These are phyloP conservation scores for Cylindrotheca closterium DNA, from an alignment of 108 stramenopile genomes.

Conservation along the genomic window DNA sequence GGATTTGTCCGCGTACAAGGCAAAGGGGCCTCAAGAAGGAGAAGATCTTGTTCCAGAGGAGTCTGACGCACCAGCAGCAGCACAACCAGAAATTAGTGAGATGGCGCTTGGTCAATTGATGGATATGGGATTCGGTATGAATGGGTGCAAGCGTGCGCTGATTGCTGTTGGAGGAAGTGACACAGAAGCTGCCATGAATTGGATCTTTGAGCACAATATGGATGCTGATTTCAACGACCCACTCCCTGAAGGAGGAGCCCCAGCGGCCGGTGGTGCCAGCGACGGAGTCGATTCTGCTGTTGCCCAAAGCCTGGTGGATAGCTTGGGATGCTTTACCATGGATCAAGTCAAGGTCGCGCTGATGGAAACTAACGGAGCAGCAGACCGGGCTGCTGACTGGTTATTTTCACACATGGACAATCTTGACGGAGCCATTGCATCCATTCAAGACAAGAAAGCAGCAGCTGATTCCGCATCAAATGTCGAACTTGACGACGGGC, in stretches of 20 bases:
- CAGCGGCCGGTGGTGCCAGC: slow-evolving; percentile 31
- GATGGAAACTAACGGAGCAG: slow-evolving; percentile 74
- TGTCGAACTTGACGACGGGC: slow-evolving; percentile 70
- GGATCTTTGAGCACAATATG: slow-evolving; percentile 94
- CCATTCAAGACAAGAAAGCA: slow-evolving; percentile 40
- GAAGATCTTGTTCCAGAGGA: slow-evolving; percentile 88
- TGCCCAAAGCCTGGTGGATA: slow-evolving; percentile 81
- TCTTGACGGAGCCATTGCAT: slow-evolving; percentile 86
- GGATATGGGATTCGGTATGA: slow-evolving; percentile 97
- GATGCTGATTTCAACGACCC: slow-evolving; percentile 98
- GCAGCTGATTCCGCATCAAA: slow-evolving; percentile 11
- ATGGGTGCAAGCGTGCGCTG: slow-evolving; percentile 93
- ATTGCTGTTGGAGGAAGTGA: slow-evolving; percentile 85
- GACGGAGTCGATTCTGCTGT: slow-evolving; percentile 60
- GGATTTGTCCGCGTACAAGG: slow-evolving; percentile 71
- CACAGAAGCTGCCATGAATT: slow-evolving; percentile 95
- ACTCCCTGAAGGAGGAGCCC: slow-evolving; percentile 51
- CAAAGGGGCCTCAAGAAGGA: slow-evolving; percentile 75
- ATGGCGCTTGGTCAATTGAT: slow-evolving; percentile 83
- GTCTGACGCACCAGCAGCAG: slow-evolving; percentile 21
- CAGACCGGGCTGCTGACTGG: slow-evolving; percentile 97
- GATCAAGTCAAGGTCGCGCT: slow-evolving; percentile 92
- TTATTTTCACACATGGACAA: slow-evolving; percentile 95
- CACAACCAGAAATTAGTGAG: slow-evolving; percentile 68
- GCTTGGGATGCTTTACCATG: slow-evolving; percentile 88